Evolutionary conservation across 495 filamentous ascomycete species (phyloP).

Genomic region (Friedmanniomyces simplex): DNA sequence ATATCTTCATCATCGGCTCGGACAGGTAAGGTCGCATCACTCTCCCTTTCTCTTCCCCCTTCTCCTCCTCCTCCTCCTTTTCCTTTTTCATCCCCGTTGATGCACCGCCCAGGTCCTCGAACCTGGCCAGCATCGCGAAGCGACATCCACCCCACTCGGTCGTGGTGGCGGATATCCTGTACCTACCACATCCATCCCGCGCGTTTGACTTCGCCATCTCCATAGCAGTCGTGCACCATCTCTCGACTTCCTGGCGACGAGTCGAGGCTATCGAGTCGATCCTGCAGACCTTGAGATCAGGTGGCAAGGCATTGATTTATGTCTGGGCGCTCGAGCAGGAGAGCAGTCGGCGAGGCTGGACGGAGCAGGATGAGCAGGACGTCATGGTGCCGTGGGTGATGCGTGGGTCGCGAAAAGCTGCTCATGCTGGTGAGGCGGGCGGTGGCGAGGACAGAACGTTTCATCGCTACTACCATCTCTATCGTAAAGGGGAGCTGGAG

Average conservation of each 20-base stretch:
- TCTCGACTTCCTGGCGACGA: slow-evolving; percentile 71
- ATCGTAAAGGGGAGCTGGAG: slow-evolving; percentile 77
- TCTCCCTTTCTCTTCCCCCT: neutral
- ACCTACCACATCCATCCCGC: slow-evolving; percentile 55
- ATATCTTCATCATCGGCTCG: slow-evolving; percentile 74
- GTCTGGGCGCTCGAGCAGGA: slow-evolving; percentile 98
- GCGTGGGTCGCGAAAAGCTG: slow-evolving; percentile 29
- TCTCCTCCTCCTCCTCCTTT: neutral
- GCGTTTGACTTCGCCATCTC: slow-evolving; percentile 88
- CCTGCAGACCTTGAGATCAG: slow-evolving; percentile 52
- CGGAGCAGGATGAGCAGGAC: slow-evolving; percentile 76
- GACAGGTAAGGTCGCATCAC: slow-evolving; percentile 51
- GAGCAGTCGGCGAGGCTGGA: slow-evolving; percentile 81
- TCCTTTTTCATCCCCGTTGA: slow-evolving; percentile 4
- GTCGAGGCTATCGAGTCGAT: slow-evolving; percentile 62
- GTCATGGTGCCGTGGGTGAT: slow-evolving; percentile 95
- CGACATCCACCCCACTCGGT: slow-evolving; percentile 51
- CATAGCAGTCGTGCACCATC: slow-evolving; percentile 89
- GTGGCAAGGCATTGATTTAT: slow-evolving; percentile 68
- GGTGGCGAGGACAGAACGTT: slow-evolving; percentile 43
- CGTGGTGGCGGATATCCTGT: slow-evolving; percentile 61
- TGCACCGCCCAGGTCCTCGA: slow-evolving; percentile 45
- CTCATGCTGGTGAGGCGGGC: slow-evolving; percentile 9
- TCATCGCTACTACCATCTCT: slow-evolving; percentile 92
- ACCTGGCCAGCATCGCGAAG: slow-evolving; percentile 63